Evolutionary conservation across 495 filamentous ascomycete species (phyloP).

Genomic region (Parathielavia appendiculata): DNA sequence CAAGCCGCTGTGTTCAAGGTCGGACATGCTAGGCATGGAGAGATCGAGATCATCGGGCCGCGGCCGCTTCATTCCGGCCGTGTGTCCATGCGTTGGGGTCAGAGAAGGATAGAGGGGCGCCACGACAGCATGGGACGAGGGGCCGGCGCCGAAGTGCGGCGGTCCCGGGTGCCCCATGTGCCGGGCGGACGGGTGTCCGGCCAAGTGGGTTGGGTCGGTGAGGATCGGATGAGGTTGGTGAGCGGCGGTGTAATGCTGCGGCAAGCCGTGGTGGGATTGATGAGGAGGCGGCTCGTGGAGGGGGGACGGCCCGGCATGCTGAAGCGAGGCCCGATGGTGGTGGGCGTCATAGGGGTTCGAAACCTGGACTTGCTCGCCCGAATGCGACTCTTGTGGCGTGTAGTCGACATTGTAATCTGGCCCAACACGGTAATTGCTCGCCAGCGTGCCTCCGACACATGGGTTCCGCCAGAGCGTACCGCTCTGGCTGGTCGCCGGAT

Average conservation of each 20-base stretch:
- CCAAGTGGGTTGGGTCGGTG: conserved; percentile 44
- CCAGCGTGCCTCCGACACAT: conserved; percentile 65
- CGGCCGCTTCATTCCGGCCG: conserved; percentile 42
- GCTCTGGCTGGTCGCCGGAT: conserved; percentile 61
- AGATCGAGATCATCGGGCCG: conserved; percentile 48
- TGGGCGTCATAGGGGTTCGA: conserved; percentile 50
- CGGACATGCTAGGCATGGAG: conserved; percentile 46
- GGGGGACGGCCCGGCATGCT: conserved; percentile 41
- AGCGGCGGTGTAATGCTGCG: conserved; percentile 46
- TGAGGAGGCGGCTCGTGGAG: conserved; percentile 41
- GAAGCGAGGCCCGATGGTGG: conserved; percentile 45
- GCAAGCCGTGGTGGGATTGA: conserved; percentile 44
- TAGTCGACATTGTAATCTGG: conserved; percentile 61
- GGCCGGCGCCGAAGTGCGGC: conserved; percentile 40
- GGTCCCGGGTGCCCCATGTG: conserved; percentile 45
- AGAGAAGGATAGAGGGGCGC: conserved; percentile 44
- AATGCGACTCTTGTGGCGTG: conserved; percentile 54
- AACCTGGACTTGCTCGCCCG: conserved; percentile 50
- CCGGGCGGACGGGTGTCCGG: conserved; percentile 41
- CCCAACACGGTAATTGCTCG: conserved; percentile 57
- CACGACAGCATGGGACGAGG: conserved; percentile 41
- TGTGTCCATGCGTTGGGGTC: conserved; percentile 38
- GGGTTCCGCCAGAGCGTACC: conserved; percentile 67
- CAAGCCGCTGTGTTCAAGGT: conserved; percentile 44
- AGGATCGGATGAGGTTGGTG: conserved; percentile 48